Conservation (phyloP, 179 eudicot species). For the Beta corolliflora region DNA sequence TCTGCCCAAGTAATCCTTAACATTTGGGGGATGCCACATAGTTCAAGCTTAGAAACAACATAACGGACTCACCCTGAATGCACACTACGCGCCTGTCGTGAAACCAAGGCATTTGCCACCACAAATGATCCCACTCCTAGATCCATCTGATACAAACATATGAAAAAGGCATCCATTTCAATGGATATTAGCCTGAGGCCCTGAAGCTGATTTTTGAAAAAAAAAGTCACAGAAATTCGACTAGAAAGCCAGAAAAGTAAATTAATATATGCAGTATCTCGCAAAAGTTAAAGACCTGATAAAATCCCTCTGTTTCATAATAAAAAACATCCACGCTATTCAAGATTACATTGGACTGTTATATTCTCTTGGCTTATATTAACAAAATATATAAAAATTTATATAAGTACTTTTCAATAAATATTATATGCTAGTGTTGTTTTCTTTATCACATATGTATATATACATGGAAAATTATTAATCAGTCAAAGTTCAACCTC, state of each 20-base stretch:
- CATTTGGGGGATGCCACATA: conserved; percentile 2
- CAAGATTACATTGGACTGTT: background rate
- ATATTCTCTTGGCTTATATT: background rate
- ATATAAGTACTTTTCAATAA: background rate
- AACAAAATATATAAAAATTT: background rate
- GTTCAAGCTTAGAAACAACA: background rate
- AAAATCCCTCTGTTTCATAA: background rate
- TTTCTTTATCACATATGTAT: too few relatives aligned
- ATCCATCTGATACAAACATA: conserved; percentile 71
- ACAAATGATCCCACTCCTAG: conserved; percentile 97
- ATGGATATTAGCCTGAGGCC: conserved; percentile 15
- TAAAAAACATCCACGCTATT: background rate
- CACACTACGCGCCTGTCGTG: conserved; percentile 90
- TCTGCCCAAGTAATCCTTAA: background rate
- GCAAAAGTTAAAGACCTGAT: background rate
- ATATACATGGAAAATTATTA: background rate
- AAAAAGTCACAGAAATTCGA: background rate
- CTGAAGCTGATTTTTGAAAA: background rate
- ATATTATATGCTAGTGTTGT: too few relatives aligned
- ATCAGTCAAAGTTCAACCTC: background rate
- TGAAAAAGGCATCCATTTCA: background rate
- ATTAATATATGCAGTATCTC: background rate
- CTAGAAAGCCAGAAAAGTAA: background rate
- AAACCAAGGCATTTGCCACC: conserved; percentile 81
- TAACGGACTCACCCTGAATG: conserved; percentile 53